Conservation (phyloP, 768 basidiomycete species). For the Amyloporia xantha region DNA sequence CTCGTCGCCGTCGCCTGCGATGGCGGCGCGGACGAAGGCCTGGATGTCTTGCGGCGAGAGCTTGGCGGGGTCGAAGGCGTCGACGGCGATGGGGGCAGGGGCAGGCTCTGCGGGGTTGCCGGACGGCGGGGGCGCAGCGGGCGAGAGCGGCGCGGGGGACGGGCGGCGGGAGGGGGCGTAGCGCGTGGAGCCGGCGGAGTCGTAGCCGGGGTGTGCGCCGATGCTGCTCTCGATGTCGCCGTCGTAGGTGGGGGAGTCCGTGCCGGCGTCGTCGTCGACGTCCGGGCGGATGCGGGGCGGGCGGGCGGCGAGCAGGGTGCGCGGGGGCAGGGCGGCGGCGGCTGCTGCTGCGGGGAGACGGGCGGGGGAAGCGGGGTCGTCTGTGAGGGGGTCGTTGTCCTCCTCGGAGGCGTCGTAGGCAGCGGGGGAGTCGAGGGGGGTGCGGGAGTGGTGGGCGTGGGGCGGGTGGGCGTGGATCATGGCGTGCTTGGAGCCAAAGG, state of each 20-base stretch:
- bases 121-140: background rate
- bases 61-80: conserved; percentile 54
- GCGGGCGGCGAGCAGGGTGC: conserved; percentile 2
- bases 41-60: conserved; percentile 76
- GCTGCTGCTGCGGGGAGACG: conserved; percentile 33
- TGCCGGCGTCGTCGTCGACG: conserved; percentile 63
- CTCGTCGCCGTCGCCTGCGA: conserved; percentile 57
- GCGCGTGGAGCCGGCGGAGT: conserved; percentile 17
- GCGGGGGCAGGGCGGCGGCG: conserved; percentile 18
- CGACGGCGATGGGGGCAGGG: conserved; percentile 19
- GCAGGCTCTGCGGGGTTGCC: conserved; percentile 12
- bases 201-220: conserved; percentile 30
- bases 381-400: conserved; percentile 82
- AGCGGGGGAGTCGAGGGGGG: conserved; percentile 20
- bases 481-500: conserved; percentile 45
- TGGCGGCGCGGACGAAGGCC: conserved; percentile 65
- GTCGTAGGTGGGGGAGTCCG: conserved; percentile 86
- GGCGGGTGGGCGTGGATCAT: conserved; percentile 13
- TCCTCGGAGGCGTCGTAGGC: conserved; percentile 60
- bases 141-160: conserved; percentile 3
- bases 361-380: conserved; percentile 53
- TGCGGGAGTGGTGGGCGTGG: conserved; percentile 17
- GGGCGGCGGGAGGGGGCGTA: conserved; percentile 11
- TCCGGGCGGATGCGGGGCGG: conserved; percentile 13
- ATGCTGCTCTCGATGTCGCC: conserved; percentile 82